Evolutionary conservation across 2,329 filamentous ascomycete genomes (phyloP), one percentile per base, ranked within the genome.

Genomic region (Sphaceloma murrayae): DNA sequence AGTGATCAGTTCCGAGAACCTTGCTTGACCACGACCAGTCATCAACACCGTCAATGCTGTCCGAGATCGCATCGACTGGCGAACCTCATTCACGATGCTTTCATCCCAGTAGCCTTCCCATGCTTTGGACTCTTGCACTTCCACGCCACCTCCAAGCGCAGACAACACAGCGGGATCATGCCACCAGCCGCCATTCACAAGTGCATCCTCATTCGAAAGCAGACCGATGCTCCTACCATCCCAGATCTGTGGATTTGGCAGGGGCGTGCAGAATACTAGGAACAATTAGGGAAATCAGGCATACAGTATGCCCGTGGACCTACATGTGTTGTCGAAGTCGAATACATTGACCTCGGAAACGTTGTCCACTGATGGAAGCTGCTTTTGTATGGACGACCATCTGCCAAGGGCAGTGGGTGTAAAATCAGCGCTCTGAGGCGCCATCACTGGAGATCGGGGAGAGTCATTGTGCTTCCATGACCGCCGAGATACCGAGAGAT

Each of bases 101-200:
- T 96, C 89, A 58, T 96, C 96, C 91, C 91, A 98, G 83, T 85
- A 95, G 26, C 87, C 87, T 46, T 83, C 69, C 89, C 89, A 98
- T 7, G 76, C 88, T 17, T 79, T 78, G 31, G 74, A 69, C 61
- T 96, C 88, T 64, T 96, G 91, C 46, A 75, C 76, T 42, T 85
- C 85, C 4, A 81, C 61, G 11, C 91, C 91, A 46, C 86, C 75
- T 43, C 91, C 91, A 1, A 87, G 94, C 2, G 88, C 80, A 8
- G 82, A 78, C 17, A 98, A 77, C 50, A 98, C 88, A 51, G 77
- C 78, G 32, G 78, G 75, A 58, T 96, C 88, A 63, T 98, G 91
- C 91, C 91, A 98, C 91, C 91, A 98, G 50, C 89, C 87, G 52
- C 88, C 89, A 53, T 82, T 83, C 49, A 78, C 68, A 54, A 96